phyloP scores from a whole-genome alignment of 2,329 filamentous ascomycete genomes.

The Sclerotinia spermophila region DNA sequence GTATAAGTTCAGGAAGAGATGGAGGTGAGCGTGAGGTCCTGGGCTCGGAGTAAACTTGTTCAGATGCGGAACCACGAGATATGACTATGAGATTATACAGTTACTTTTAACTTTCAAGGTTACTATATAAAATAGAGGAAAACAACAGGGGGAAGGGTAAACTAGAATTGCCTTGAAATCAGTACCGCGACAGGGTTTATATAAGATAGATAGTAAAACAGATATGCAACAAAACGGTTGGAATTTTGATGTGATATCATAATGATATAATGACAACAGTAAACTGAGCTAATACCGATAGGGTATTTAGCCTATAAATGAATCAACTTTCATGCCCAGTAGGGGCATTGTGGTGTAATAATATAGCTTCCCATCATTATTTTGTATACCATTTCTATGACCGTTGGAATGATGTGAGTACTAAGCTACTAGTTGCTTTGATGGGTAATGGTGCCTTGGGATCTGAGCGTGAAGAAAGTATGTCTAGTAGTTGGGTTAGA shows the following conservation, averaged over 20 bases:
- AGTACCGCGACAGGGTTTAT: neutral
- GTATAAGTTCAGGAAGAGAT: neutral
- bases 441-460: neutral
- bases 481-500: neutral
- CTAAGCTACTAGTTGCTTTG: neutral
- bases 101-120: neutral
- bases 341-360: neutral
- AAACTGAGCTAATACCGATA: too few relatives aligned
- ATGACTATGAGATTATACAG: neutral
- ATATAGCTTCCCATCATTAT: too few relatives aligned
- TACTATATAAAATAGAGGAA: neutral
- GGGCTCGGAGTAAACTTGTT: neutral
- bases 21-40: accelerated
- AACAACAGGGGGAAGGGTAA: neutral
- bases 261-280: too few relatives aligned
- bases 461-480: neutral
- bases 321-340: too few relatives aligned
- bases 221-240: neutral
- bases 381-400: too few relatives aligned
- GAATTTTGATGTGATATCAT: neutral
- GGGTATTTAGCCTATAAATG: too few relatives aligned
- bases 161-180: neutral
- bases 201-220: neutral
- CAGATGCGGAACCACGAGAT: neutral
- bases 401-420: neutral